Percentiles rank a stretch among this genome's conserved stretches.
These are phyloP conservation scores for Heliosperma pusillum DNA, from an alignment of 148 eudicot species.

Conservation along the genomic window DNA sequence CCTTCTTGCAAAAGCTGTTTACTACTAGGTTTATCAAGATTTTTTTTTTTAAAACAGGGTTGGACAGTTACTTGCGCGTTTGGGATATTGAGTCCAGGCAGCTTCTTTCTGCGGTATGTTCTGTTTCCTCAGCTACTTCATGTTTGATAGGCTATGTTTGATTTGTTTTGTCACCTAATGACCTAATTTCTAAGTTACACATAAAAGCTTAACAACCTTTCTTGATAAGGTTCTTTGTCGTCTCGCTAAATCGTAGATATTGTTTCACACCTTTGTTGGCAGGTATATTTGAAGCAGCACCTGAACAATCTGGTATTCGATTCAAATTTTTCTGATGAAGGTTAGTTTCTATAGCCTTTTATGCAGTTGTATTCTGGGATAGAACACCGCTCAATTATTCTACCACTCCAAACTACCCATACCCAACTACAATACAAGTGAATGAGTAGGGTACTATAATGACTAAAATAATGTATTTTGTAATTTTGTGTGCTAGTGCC, in stretches of 20 bases:
- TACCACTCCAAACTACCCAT: background rate
- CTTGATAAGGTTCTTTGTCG: background rate
- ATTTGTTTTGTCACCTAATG: background rate
- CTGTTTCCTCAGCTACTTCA: background rate
- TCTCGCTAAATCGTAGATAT: background rate
- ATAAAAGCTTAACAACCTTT: background rate
- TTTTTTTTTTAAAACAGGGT: constrained; percentile 37
- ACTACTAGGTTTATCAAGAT: constrained; percentile 7
- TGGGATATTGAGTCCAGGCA: constrained; percentile 88
- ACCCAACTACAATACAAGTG: background rate
- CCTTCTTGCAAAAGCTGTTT: constrained; percentile 5
- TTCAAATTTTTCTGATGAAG: constrained; percentile 60
- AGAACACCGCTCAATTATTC: background rate
- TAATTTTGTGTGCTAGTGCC: too few species aligned
- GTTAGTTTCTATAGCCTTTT: constrained; percentile 32
- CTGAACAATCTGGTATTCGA: constrained; percentile 71
- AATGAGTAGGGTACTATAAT: too few species aligned
- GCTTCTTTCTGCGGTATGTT: constrained; percentile 88
- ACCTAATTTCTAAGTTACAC: background rate
- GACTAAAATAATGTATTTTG: background rate
- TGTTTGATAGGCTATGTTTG: background rate
- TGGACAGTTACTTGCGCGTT: constrained; percentile 88
- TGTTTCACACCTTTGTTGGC: constrained; percentile 23
- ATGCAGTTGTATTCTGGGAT: background rate
- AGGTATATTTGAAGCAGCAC: constrained; percentile 96